A percentile compares a stretch with the other conserved stretches of the same genome.
Evolutionary conservation across 2,329 filamentous ascomycete genomes (phyloP).

Genomic region (Aspergillus chevalieri): DNA sequence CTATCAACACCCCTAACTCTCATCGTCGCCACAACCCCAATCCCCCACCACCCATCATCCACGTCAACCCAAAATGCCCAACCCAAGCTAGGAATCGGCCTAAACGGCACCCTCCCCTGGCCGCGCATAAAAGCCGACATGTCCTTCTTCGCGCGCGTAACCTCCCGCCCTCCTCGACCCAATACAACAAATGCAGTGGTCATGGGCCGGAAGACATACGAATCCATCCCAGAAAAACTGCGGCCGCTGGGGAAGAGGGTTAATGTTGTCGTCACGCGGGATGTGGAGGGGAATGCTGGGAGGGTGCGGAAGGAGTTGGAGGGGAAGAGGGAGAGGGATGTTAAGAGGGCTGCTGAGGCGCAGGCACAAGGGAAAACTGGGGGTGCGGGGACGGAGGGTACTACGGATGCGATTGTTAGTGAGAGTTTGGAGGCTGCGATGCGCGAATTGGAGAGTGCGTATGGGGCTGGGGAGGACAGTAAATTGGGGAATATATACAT

Average conservation of each 20-base stretch:
- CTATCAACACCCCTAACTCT: constrained; percentile 62
- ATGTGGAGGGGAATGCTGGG: constrained; percentile 23
- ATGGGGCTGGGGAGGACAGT: constrained; percentile 9
- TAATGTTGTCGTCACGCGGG: constrained; percentile 71
- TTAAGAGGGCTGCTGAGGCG: constrained; percentile 2
- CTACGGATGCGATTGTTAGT: constrained; percentile 46
- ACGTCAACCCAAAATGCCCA: constrained; percentile 72
- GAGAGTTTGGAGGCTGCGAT: constrained; percentile 56
- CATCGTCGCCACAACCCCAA: constrained; percentile 77
- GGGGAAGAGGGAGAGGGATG: constrained; percentile 19
- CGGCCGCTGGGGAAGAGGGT: constrained; percentile 72
- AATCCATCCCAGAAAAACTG: constrained; percentile 73
- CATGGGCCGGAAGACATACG: constrained; percentile 98
- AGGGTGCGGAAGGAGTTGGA: constrained; percentile 32
- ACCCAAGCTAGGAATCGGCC: constrained; percentile 76
- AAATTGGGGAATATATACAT: constrained; percentile 63
- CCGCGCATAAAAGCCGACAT: constrained; percentile 83
- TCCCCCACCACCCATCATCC: constrained; percentile 38
- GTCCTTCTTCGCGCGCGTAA: constrained; percentile 89
- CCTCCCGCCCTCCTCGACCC: constrained; percentile 51
- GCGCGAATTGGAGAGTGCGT: constrained; percentile 26
- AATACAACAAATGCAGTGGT: constrained; percentile 65
- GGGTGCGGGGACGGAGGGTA: constrained; percentile 8
- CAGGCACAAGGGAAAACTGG: neutral
- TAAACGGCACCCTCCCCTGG: constrained; percentile 76